Base-by-base conservation (phyloP, 139 green algal species). In the Zygnema cylindricum region DNA sequence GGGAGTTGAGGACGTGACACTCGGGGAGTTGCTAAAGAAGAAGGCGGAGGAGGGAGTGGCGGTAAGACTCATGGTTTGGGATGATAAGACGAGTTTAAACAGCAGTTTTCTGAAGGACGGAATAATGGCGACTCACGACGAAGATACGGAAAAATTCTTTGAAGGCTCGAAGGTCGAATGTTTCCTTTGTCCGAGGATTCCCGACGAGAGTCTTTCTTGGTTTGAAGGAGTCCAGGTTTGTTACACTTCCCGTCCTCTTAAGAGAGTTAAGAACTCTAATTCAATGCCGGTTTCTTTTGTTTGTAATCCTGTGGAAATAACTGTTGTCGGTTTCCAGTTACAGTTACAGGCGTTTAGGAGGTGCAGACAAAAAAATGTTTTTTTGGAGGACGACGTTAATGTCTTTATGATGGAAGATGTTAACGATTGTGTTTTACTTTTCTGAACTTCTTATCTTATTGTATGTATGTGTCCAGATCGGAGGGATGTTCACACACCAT, bases 21-120 rank as follows among this genome's bases (percentile, higher is more conserved):
- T 95, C 21, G 94, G 94, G 0, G 84, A 96, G 63, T 90, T 95
- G 38, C 86, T 96, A 1, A 93, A 90, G 43, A 77, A 77, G 75
- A 95, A 86, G 78, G 78, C 78, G 33, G 43, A 81, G 38, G 33
- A 86, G 82, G 82, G 82, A 40, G 82, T 88, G 94, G 87, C 92
- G 92, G 38, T 94, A 88, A 83, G 91, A 43, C 55, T 95, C 75
- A 85, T 95, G 77, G 91, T 95, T 30, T 95, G 94, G 94, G 94
- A 95, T 76, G 94, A 95, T 87, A 88, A 38, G 0, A 93, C 89
- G 3, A 88, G 76, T n/a, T 38, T 69, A 23, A 87, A 82, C 32
- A 87, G 33, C 82, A 30, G 33, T 30, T 77, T 85, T 41, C 11
- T 75, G 11, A 39, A 75, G 11, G 35, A 75, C 11, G 81, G 81